Evolutionary conservation across 1,139 yeast genomes (phyloP), one percentile per base, ranked within the genome.

Genomic region (Saccharomycopsis phalli): DNA sequence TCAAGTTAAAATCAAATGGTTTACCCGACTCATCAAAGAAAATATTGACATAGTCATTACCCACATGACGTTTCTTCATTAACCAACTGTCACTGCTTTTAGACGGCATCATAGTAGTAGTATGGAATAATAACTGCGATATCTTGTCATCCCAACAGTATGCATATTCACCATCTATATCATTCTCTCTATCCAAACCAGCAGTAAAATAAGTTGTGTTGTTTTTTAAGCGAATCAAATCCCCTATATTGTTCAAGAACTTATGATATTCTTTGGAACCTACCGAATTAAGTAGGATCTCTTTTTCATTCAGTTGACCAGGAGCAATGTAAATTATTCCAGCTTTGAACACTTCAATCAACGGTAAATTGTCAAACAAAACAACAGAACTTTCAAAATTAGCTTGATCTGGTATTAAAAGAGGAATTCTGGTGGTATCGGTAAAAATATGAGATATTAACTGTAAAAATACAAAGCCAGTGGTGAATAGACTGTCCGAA

Each of bases 1-100:
- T 75, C 31, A 77, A 59, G 50, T 81, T 81, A 61, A 82, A 81
- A 49, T 80, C 73, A 59, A 81, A 82, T 5, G 76, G 74, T 10
- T 62, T 57, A 1, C 76, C 75, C 11, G 87, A 76, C 50, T 84
- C 94, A 54, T 84, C 86, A 59, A 74, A 86, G 56, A 71, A 84
- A 33, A 84, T 74, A 53, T 81, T 82, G 41, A 86, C 93, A 56
- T 77, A 78, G 55, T 84, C 74, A 60, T 86, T 86, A 4, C 95
- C 95, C 50, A 86, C 81, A 54, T 86, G 95, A 42, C 91, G 62
- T 57, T 86, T 86, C 57, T 84, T 86, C 54, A 69, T 58, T 14
- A 81, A 71, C 38, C 62, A 62, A 19, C 59, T 58, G 16, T 59
- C 56, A 50, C 76, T 80, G 28, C 62, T 62, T 4, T 60, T 62